Percentiles rank a stretch among this genome's conserved stretches.
Conservation (phyloP, 225 moss, liverwort and hornwort genomes). For the Antitrichia curtipendula region DNA sequence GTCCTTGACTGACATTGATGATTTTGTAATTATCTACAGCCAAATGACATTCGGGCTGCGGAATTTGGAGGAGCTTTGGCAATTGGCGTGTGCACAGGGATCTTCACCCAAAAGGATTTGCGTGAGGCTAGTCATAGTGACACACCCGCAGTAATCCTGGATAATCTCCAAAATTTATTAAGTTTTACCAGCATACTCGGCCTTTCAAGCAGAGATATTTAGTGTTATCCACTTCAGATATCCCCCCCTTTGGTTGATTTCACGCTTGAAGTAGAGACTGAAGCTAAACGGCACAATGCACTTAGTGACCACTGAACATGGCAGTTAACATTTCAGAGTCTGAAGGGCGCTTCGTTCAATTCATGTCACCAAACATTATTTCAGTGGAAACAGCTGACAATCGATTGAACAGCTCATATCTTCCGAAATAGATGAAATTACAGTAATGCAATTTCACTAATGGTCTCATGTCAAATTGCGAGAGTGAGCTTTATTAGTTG, state of each 20-base stretch:
- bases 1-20: not conserved
- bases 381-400: not conserved
- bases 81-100: constrained; percentile 78
- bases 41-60: constrained; percentile 79
- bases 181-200: constrained; percentile 27
- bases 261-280: not conserved
- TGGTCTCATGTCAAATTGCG: not conserved
- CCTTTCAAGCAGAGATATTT: constrained; percentile 24
- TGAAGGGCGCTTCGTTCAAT: constrained; percentile 1
- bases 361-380: not conserved
- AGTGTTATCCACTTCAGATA: not conserved
- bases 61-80: constrained; percentile 77
- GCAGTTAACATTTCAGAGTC: not conserved
- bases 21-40: constrained; percentile 25
- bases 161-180: constrained; percentile 41
- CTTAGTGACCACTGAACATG: not conserved
- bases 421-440: not conserved
- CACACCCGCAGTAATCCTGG: constrained; percentile 47
- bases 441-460: not conserved
- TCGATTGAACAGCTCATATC: not conserved
- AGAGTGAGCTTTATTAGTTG: not conserved
- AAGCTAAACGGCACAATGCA: not conserved
- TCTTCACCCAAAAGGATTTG: constrained; percentile 59
- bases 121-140: constrained; percentile 52
- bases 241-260: not conserved